Evolutionary conservation across 2,329 filamentous ascomycete genomes (phyloP).

Genomic region (Aspergillus arachidicola): DNA sequence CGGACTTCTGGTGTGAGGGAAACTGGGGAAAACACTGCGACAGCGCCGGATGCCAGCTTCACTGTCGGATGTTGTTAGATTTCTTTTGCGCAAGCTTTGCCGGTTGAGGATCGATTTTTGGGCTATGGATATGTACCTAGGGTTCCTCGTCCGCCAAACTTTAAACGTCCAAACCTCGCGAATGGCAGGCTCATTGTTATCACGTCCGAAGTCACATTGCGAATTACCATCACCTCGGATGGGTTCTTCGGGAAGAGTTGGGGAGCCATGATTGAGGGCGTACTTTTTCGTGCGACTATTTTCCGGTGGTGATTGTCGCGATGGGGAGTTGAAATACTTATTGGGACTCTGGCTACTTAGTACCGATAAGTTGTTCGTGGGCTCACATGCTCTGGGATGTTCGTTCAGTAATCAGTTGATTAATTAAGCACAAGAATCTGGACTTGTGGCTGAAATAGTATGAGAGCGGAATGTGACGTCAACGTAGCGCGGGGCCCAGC

Average conservation of each 20-base stretch:
- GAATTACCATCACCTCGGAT: slow-evolving; percentile 84
- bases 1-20: slow-evolving; percentile 76
- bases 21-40: slow-evolving; percentile 91
- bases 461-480: slow-evolving; percentile 9
- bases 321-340: not conserved
- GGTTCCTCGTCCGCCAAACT: slow-evolving; percentile 84
- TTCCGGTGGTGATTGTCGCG: not conserved
- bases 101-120: not conserved
- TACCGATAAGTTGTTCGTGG: not conserved
- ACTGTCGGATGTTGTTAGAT: slow-evolving; percentile 53
- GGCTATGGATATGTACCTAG: slow-evolving; percentile 61
- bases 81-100: not conserved
- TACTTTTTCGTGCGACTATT: not conserved
- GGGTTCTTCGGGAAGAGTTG: slow-evolving; percentile 71
- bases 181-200: slow-evolving; percentile 70
- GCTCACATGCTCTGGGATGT: not conserved
- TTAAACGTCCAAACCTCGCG: slow-evolving; percentile 73
- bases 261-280: slow-evolving; percentile 23
- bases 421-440: not conserved
- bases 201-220: slow-evolving; percentile 77
- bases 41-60: slow-evolving; percentile 72
- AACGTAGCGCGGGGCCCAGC: not conserved
- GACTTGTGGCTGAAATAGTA: not conserved
- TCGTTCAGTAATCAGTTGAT: not conserved
- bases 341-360: not conserved